These are phyloP conservation scores for apple (Malus domestica) DNA, from an alignment of 306 rosid genomes.

Conservation along the genomic window DNA sequence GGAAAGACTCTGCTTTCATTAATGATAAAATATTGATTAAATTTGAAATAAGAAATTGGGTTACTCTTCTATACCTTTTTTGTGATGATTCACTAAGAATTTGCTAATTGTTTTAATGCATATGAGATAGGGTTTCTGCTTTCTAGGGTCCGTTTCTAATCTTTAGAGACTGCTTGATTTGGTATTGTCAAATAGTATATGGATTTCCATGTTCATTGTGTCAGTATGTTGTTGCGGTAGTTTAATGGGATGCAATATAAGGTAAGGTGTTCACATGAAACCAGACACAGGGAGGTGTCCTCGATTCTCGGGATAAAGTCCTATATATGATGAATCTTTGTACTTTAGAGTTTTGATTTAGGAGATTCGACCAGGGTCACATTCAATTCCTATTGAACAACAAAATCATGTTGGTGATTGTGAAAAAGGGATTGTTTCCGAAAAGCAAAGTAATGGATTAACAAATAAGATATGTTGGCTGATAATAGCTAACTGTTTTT, in stretches of 20 bases:
- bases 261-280: background rate
- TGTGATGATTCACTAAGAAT: no score
- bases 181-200: background rate
- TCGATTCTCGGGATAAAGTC: background rate
- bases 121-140: no score
- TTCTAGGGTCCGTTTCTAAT: no score
- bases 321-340: background rate
- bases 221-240: background rate
- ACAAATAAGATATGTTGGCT: no score
- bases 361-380: constrained; percentile 41
- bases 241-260: background rate
- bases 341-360: background rate
- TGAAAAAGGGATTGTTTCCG: constrained; percentile 37
- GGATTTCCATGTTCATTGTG: background rate
- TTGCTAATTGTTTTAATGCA: no score
- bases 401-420: constrained; percentile 27
- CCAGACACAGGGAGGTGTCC: background rate
- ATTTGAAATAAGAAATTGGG: no score
- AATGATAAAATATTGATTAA: no score
- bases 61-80: no score
- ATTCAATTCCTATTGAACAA: constrained; percentile 32
- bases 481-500: no score
- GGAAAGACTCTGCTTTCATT: no score
- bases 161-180: background rate
- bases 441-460: constrained; percentile 8